Base-by-base conservation (phyloP, 1,284 basidiomycete genomes). In the Mixia osmundae region DNA sequence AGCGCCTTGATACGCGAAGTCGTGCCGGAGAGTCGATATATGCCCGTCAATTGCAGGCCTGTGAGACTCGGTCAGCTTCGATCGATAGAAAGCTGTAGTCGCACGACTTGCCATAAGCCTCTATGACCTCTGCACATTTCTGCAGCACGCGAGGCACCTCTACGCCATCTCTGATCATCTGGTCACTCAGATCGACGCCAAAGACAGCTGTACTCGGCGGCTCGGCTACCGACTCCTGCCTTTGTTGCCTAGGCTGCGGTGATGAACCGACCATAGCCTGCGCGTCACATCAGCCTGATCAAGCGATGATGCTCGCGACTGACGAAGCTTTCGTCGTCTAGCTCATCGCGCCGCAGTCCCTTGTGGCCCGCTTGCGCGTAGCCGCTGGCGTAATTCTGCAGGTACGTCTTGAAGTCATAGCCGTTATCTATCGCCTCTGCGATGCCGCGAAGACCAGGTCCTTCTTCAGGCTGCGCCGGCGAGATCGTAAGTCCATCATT, bases 381-480 rank as follows among this genome's bases (percentile, higher is more conserved):
- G 5, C 79, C 79, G 46, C 69, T 62, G 4, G 78, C 74, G 53
- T 91, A 97, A 52, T 91, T 83, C 54, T 91, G 78, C 85, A 99
- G 91, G 56, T 77, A 99, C 15, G 68, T 69, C 59, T 78, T 89
- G 61, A 99, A 97, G 58, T 99, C 91, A 27, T 71, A 64, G 19
- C 82, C 70, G 50, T 87, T 87, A 59, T 99, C 89, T 48, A 99
- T 91, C 7, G 68, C 66, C 54, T 95, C 85, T 38, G 78, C 75
- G 5, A 80, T 70, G 1, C 72, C 62, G 54, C 89, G 91, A 31
- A 97, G 61, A 3, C 89, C 87, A 7, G 68, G 61, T 3, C 65
- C 69, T 59, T 76, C 69, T 47, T 79, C 70, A 24, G 66, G 23
- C 12, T 32, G 27, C n/a, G 69, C 60, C 14, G 82, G 80, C 14